Conservation (phyloP, 768 basidiomycete genomes). For the Filobasidium floriforme region DNA sequence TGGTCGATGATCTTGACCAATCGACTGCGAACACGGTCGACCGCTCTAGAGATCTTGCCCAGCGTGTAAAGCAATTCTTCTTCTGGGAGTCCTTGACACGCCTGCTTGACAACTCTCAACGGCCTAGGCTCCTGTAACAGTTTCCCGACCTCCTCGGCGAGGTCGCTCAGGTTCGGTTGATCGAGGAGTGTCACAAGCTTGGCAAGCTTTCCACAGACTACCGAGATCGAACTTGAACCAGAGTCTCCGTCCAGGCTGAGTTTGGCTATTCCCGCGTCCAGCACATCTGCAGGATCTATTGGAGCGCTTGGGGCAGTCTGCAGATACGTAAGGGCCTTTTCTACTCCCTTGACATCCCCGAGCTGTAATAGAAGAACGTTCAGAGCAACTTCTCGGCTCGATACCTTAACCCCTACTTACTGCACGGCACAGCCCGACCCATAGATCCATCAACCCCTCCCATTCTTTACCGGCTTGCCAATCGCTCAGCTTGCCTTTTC, state of each 20-base stretch:
- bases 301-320: not conserved
- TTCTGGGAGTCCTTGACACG: not conserved
- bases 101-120: not conserved
- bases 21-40: not conserved
- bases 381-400: not conserved
- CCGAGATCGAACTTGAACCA: not conserved
- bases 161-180: not conserved
- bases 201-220: slow-evolving; percentile 1
- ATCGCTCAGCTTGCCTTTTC: not conserved
- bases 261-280: not conserved
- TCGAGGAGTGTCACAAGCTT: not conserved
- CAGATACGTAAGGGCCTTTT: not conserved
- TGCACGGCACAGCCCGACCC: not conserved
- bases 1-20: not conserved
- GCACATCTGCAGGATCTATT: not conserved
- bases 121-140: not conserved
- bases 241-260: not conserved
- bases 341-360: not conserved
- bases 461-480: not conserved
- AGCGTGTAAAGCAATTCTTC: slow-evolving; percentile 1
- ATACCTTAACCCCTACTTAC: not conserved
- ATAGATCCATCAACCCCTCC: not conserved
- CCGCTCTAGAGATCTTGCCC: not conserved
- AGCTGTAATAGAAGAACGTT: not conserved
- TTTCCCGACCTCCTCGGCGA: not conserved